These are phyloP conservation scores for Myxozyma melibiosi DNA, from an alignment of 805 yeast genomes.

Conservation along the genomic window DNA sequence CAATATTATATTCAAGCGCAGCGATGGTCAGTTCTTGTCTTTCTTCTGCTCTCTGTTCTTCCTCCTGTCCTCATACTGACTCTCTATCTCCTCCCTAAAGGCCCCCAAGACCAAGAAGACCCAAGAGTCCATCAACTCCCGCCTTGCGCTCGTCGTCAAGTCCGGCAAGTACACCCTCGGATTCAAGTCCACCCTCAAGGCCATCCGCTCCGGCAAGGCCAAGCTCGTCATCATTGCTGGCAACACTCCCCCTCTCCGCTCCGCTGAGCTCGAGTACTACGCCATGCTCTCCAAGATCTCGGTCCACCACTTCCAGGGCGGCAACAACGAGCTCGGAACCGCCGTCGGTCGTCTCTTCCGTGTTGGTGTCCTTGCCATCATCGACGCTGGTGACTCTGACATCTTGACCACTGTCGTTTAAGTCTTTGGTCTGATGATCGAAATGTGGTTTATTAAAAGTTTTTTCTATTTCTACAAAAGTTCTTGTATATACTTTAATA, in stretches of 20 bases:
- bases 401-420: constrained; percentile 56
- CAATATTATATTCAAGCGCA: constrained; percentile 56
- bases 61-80: constrained; percentile 1
- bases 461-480: background rate
- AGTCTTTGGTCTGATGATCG: background rate
- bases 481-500: background rate
- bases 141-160: constrained; percentile 96
- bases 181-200: constrained; percentile 97
- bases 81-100: constrained; percentile 4
- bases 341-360: constrained; percentile 99
- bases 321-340: constrained; percentile 50
- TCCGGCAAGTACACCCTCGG: constrained; percentile 99
- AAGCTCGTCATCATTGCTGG: constrained; percentile 97
- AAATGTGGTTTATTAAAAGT: constrained; percentile 5
- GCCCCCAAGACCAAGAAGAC: constrained; percentile 67
- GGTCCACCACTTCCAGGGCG: constrained; percentile 79
- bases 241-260: constrained; percentile 99
- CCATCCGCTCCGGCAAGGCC: constrained; percentile 98
- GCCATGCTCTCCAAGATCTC: constrained; percentile 99
- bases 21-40: constrained; percentile 88
- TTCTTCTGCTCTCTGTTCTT: constrained; percentile 2
- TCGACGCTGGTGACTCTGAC: constrained; percentile 99
- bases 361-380: constrained; percentile 94
- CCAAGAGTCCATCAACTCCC: constrained; percentile 95
- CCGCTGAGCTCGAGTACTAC: constrained; percentile 99